phyloP scores from a whole-genome alignment of 306 rosid species.

The Corylus americana region DNA sequence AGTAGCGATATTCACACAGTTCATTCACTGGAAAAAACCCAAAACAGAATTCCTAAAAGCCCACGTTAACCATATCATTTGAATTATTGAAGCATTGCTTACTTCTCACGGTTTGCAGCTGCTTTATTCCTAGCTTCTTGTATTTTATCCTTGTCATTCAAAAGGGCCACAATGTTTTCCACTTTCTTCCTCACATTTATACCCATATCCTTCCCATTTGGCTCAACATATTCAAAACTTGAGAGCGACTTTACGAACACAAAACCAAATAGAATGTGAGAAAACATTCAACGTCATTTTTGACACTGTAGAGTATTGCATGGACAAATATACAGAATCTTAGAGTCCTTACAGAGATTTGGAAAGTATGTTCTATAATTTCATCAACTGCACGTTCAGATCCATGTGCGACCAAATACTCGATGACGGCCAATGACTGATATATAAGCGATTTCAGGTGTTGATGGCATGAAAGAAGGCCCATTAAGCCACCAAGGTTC shows the following conservation, averaged over 20 bases:
- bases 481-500: neutral
- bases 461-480: constrained; percentile 19
- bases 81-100: constrained; percentile 27
- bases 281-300: constrained; percentile 12
- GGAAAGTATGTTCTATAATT: constrained; percentile 95
- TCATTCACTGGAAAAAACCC: constrained; percentile 1
- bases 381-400: constrained; percentile 99
- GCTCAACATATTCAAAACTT: constrained; percentile 96
- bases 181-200: constrained; percentile 96
- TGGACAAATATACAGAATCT: constrained; percentile 14
- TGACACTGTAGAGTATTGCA: constrained; percentile 30
- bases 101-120: constrained; percentile 94
- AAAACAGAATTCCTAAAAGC: constrained; percentile 26
- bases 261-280: constrained; percentile 33
- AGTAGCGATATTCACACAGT: constrained; percentile 29
- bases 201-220: constrained; percentile 93
- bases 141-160: constrained; percentile 92
- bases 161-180: constrained; percentile 70
- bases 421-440: constrained; percentile 96
- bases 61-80: constrained; percentile 21
- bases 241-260: constrained; percentile 69
- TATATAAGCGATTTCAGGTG: constrained; percentile 35
- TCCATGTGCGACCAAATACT: constrained; percentile 89
- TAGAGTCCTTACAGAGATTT: constrained; percentile 70
- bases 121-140: constrained; percentile 90